Conservation (phyloP, 177 flowering plant species). For the Telopea speciosissima region DNA sequence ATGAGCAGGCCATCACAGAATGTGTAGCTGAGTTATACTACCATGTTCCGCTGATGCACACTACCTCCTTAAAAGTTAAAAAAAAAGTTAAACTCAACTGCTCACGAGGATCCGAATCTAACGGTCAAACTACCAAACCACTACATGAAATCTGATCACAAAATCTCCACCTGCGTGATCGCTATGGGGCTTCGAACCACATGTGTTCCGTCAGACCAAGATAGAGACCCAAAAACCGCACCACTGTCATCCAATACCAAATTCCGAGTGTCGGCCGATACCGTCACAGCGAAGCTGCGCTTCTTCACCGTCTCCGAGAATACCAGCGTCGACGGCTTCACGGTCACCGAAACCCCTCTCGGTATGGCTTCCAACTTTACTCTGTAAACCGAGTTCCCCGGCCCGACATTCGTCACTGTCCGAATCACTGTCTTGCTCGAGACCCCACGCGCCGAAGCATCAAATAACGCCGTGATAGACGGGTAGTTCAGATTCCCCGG, state of each 20-base stretch:
- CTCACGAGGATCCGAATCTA: too few relatives aligned
- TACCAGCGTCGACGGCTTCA: constrained; percentile 14
- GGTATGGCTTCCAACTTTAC: neutral
- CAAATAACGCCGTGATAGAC: constrained; percentile 11
- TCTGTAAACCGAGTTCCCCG: constrained; percentile 9
- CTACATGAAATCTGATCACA: neutral
- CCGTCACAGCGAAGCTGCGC: neutral
- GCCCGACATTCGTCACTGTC: constrained; percentile 43
- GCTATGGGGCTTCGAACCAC: constrained; percentile 25
- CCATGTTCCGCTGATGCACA: too few relatives aligned
- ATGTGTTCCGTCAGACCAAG: constrained; percentile 25
- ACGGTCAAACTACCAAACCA: too few relatives aligned
- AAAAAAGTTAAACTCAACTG: too few relatives aligned
- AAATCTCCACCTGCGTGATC: neutral
- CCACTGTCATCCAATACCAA: neutral
- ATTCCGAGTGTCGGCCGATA: neutral
- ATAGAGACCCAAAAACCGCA: constrained; percentile 11
- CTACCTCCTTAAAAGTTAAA: too few relatives aligned
- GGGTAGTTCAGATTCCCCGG: constrained; percentile 28
- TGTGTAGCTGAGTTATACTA: too few relatives aligned
- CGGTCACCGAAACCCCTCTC: constrained; percentile 2
- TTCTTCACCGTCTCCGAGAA: neutral
- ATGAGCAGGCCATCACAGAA: too few relatives aligned
- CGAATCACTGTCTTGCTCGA: constrained; percentile 16
- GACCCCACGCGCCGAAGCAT: constrained; percentile 11